phyloP scores from a whole-genome alignment of 371 early-diverging fungal genomes.

The Haplosporangium sp. region DNA sequence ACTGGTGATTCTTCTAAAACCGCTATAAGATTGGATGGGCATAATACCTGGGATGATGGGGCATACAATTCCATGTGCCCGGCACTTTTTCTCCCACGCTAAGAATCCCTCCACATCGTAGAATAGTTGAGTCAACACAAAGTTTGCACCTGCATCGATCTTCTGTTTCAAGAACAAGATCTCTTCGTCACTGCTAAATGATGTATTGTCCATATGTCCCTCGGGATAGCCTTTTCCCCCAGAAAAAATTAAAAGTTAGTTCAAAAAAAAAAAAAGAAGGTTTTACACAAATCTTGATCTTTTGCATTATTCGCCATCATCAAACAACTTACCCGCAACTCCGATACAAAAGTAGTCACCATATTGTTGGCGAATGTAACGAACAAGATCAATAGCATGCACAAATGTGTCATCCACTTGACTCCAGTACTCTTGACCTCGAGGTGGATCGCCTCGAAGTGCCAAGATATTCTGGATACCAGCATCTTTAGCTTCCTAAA shows the following conservation, averaged over 20 bases:
- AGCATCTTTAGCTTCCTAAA: constrained; percentile 80
- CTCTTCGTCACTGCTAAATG: constrained; percentile 60
- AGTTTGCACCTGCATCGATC: constrained; percentile 94
- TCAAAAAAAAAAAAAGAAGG: neutral
- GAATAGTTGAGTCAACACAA: constrained; percentile 94
- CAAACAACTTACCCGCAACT: constrained; percentile 77
- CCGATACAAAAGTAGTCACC: constrained; percentile 96
- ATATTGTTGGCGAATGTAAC: constrained; percentile 86
- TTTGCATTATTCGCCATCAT: constrained; percentile 36
- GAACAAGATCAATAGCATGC: constrained; percentile 93
- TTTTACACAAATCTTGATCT: neutral
- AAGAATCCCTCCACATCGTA: constrained; percentile 85
- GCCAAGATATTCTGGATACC: constrained; percentile 96
- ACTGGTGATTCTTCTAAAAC: constrained; percentile 89
- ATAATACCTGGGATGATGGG: constrained; percentile 96
- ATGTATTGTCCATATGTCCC: constrained; percentile 82
- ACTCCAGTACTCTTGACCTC: constrained; percentile 87
- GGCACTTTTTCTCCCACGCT: constrained; percentile 80
- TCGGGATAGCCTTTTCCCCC: constrained; percentile 85
- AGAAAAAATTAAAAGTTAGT: neutral
- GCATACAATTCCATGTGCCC: constrained; percentile 75
- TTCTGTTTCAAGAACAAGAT: constrained; percentile 84
- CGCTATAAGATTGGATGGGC: constrained; percentile 93
- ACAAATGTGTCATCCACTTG: constrained; percentile 82
- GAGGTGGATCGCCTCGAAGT: constrained; percentile 88